phyloP scores from a whole-genome alignment of 1,284 basidiomycete genomes.

The Inonotus obliquus region DNA sequence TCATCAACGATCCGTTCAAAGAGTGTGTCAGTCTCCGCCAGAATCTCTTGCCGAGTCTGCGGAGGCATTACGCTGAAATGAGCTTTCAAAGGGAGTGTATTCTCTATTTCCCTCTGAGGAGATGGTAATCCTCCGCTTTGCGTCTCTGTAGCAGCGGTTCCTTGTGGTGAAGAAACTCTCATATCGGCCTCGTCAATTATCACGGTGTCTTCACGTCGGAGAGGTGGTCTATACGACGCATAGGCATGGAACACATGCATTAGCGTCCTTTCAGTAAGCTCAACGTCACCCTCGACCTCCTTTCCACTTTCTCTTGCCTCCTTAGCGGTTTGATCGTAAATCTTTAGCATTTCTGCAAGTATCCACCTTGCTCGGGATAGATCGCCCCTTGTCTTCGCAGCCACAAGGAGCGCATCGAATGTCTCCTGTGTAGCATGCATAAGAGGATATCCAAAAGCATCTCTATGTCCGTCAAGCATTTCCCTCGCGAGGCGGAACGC shows the following conservation, averaged over 20 bases:
- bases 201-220: slow-evolving; percentile 44
- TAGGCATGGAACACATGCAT: slow-evolving; percentile 87
- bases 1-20: slow-evolving; percentile 68
- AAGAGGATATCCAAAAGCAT: slow-evolving; percentile 49
- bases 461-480: slow-evolving; percentile 74
- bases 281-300: slow-evolving; percentile 35
- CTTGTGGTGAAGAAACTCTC: background rate
- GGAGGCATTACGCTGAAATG: slow-evolving; percentile 63
- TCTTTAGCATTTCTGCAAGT: slow-evolving; percentile 76
- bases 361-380: slow-evolving; percentile 85
- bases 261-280: slow-evolving; percentile 73
- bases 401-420: slow-evolving; percentile 83
- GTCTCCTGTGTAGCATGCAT: slow-evolving; percentile 67
- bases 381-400: slow-evolving; percentile 85
- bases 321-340: slow-evolving; percentile 22
- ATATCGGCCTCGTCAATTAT: slow-evolving; percentile 27
- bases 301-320: slow-evolving; percentile 22
- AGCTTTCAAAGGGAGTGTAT: slow-evolving; percentile 8
- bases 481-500: slow-evolving; percentile 75
- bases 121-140: slow-evolving; percentile 20
- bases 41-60: slow-evolving; percentile 67
- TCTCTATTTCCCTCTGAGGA: slow-evolving; percentile 15
- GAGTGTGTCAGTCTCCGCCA: slow-evolving; percentile 68
- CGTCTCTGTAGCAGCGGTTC: slow-evolving; percentile 8
- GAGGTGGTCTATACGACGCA: slow-evolving; percentile 73